Conservation (phyloP, 441 rosid species). For the Erysimum pusillum region DNA sequence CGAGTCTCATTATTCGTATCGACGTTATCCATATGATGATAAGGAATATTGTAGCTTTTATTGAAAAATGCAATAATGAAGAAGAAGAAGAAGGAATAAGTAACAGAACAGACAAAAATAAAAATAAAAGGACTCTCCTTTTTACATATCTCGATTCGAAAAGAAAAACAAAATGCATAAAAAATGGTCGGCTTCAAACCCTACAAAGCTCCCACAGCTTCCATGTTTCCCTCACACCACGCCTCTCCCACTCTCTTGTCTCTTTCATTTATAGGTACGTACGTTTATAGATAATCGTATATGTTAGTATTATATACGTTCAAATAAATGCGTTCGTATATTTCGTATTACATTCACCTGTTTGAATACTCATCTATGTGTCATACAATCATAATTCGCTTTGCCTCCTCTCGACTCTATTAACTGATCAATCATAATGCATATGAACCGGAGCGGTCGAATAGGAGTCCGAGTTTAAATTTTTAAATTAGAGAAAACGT, state of each 20-base stretch:
- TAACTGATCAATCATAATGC: neutral
- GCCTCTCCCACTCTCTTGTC: slow-evolving; percentile 59
- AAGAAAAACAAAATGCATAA: neutral
- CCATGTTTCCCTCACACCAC: slow-evolving; percentile 74
- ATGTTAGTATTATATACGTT: neutral
- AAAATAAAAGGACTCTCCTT: slow-evolving; percentile 39
- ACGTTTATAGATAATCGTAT: slow-evolving; percentile 18
- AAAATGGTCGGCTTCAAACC: slow-evolving; percentile 71
- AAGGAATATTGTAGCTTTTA: slow-evolving; percentile 37
- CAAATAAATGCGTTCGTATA: slow-evolving; percentile 4
- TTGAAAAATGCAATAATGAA: slow-evolving; percentile 24
- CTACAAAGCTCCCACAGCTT: slow-evolving; percentile 63
- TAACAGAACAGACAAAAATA: slow-evolving; percentile 42
- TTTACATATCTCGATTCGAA: slow-evolving; percentile 42
- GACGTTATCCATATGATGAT: slow-evolving; percentile 36
- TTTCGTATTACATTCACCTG: neutral
- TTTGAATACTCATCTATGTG: neutral
- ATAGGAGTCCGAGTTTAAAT: too few relatives aligned
- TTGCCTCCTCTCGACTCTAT: neutral
- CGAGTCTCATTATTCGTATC: slow-evolving; percentile 31
- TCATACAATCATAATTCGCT: neutral
- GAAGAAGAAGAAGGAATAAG: slow-evolving; percentile 38
- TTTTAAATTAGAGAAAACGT: neutral
- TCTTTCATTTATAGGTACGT: slow-evolving; percentile 33
- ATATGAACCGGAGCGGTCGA: neutral